Evolutionary conservation across 352 stramenopile genomes (phyloP).

Genomic region (Pythium myriotylum): DNA sequence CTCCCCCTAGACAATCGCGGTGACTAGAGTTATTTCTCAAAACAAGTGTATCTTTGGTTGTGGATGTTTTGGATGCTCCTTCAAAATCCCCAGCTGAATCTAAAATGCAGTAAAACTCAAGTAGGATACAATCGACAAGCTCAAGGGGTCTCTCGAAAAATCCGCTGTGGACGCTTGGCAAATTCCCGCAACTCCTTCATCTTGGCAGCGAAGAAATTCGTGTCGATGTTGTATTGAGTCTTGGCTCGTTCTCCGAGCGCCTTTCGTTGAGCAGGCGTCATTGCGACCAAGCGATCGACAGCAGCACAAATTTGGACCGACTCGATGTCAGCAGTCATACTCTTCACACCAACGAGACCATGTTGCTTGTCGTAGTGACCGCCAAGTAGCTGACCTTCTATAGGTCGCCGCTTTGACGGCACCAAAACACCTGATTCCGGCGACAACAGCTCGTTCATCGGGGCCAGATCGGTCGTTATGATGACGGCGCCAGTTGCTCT

Average conservation of each 20-base stretch:
- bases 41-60: background rate
- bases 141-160: constrained; percentile 13
- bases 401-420: constrained; percentile 34
- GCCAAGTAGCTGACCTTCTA: constrained; percentile 49
- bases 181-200: constrained; percentile 51
- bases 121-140: background rate
- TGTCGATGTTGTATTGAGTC: constrained; percentile 66
- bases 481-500: constrained; percentile 43
- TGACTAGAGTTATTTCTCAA: background rate
- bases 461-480: constrained; percentile 45
- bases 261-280: constrained; percentile 47
- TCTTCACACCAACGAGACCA: constrained; percentile 46
- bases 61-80: background rate
- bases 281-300: constrained; percentile 54
- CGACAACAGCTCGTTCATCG: constrained; percentile 67
- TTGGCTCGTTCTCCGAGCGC: constrained; percentile 42
- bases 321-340: constrained; percentile 43
- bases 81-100: background rate
- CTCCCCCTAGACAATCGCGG: background rate
- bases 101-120: background rate
- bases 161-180: constrained; percentile 16
- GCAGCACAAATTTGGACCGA: constrained; percentile 47
- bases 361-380: constrained; percentile 54
- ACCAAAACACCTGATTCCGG: constrained; percentile 45
- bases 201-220: constrained; percentile 63